Percentiles rank a stretch among this genome's conserved stretches.
These are phyloP conservation scores for Rhodomyrtus tomentosa DNA, from an alignment of 345 rosid genomes.

Conservation along the genomic window DNA sequence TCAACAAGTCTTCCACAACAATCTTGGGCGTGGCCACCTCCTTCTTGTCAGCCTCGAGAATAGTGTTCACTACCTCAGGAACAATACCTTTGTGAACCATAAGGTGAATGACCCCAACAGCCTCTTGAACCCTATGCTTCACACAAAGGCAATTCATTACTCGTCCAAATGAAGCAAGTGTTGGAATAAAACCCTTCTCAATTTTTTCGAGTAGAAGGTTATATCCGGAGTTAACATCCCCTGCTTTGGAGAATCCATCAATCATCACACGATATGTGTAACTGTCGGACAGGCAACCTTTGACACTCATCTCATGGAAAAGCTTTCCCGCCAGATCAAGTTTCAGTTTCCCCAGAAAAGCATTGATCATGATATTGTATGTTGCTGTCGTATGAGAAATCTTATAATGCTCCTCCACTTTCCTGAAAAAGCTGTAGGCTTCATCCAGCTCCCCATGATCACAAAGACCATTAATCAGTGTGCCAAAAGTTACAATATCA, in stretches of 20 bases:
- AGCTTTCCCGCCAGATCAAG: slow-evolving; percentile 48
- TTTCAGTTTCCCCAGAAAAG: slow-evolving; percentile 53
- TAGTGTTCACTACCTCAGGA: slow-evolving; percentile 62
- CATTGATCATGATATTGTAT: slow-evolving; percentile 71
- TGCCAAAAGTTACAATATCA: slow-evolving; percentile 54
- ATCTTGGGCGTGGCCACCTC: slow-evolving; percentile 86
- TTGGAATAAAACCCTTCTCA: slow-evolving; percentile 57
- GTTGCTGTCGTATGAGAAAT: slow-evolving; percentile 44
- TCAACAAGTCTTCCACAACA: slow-evolving; percentile 79
- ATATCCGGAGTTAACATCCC: slow-evolving; percentile 44
- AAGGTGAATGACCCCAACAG: slow-evolving; percentile 54
- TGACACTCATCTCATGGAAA: slow-evolving; percentile 52
- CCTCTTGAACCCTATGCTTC: slow-evolving; percentile 54
- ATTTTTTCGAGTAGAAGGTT: slow-evolving; percentile 43
- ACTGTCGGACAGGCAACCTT: slow-evolving; percentile 49
- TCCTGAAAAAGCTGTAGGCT: slow-evolving; percentile 50
- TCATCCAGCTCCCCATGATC: slow-evolving; percentile 52
- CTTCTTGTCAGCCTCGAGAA: slow-evolving; percentile 68
- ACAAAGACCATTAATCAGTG: slow-evolving; percentile 62
- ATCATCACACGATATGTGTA: slow-evolving; percentile 73
- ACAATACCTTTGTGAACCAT: slow-evolving; percentile 67
- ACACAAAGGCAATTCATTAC: slow-evolving; percentile 76
- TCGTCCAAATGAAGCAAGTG: slow-evolving; percentile 57
- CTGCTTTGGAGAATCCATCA: slow-evolving; percentile 77
- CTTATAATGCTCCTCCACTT: slow-evolving; percentile 40